Percentiles rank a stretch among this genome's conserved stretches.
Conservation (phyloP, 225 moss, liverwort and hornwort species). For the Bryoerythrophyllum caledonicum region DNA sequence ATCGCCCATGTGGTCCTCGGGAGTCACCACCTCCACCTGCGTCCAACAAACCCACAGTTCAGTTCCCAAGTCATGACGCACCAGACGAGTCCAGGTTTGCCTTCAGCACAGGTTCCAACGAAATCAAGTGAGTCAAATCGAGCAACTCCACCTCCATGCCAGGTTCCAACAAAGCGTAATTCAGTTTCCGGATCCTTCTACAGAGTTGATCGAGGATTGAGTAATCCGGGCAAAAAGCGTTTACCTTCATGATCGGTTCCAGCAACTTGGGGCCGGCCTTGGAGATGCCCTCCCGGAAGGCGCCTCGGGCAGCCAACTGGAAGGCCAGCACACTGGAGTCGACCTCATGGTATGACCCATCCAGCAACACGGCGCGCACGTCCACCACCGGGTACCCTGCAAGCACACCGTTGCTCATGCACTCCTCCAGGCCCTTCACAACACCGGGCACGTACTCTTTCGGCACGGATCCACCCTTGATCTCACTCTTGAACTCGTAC, state of each 20-base stretch:
- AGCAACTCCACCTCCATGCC: too few relatives aligned
- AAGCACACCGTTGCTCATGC: slow-evolving; percentile 94
- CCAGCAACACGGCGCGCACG: slow-evolving; percentile 86
- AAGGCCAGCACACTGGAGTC: slow-evolving; percentile 98
- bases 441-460: slow-evolving; percentile 97
- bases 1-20: slow-evolving; percentile 98
- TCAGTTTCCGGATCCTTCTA: too few relatives aligned
- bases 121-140: too few relatives aligned
- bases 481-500: slow-evolving; percentile 98
- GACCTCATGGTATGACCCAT: slow-evolving; percentile 93
- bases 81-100: too few relatives aligned
- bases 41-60: slow-evolving; percentile 4
- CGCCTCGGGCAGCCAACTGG: slow-evolving; percentile 94
- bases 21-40: slow-evolving; percentile 93
- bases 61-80: too few relatives aligned
- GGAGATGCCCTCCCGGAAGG: slow-evolving; percentile 82
- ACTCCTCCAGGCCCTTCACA: slow-evolving; percentile 95
- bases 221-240: not conserved
- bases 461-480: slow-evolving; percentile 95
- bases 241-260: slow-evolving; percentile 95
- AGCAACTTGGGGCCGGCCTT: slow-evolving; percentile 87
- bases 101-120: too few relatives aligned
- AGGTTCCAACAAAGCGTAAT: too few relatives aligned
- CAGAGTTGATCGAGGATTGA: too few relatives aligned
- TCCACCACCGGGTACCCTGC: slow-evolving; percentile 98